Conservation (phyloP, 148 eudicot genomes). For the Rheum nobile region DNA sequence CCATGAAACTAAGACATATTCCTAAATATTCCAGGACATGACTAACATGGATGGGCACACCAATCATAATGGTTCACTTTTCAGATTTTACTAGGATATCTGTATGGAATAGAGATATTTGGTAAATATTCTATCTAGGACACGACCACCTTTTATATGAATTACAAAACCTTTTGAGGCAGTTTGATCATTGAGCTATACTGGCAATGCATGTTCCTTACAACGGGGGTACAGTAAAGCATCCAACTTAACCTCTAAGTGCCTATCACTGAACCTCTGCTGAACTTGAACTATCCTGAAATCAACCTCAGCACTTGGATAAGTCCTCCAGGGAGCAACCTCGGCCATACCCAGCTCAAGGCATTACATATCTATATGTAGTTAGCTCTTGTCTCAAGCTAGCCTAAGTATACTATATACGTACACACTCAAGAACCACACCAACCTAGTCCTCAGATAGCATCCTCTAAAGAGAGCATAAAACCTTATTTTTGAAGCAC, state of each 20-base stretch:
- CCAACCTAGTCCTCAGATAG: too few species aligned
- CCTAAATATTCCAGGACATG: too few species aligned
- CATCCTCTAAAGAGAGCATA: neutral
- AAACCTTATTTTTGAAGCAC: neutral
- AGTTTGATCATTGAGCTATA: neutral
- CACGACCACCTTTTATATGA: neutral
- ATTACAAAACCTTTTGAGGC: neutral
- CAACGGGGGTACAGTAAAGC: neutral
- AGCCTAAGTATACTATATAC: too few species aligned
- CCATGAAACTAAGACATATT: neutral
- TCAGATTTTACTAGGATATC: too few species aligned
- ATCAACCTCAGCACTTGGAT: neutral
- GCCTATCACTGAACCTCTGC: neutral
- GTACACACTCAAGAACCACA: too few species aligned
- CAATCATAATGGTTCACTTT: too few species aligned
- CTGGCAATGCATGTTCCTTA: neutral
- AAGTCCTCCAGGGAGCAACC: neutral
- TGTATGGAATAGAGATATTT: neutral
- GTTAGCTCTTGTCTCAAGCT: too few species aligned
- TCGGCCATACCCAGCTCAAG: neutral
- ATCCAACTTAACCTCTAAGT: neutral
- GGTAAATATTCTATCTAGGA: neutral
- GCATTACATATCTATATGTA: too few species aligned
- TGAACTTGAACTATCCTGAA: neutral
- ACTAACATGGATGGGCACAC: too few species aligned